Evolutionary conservation across 2,329 filamentous ascomycete species (phyloP).

Genomic region (Colletotrichum liriopes): DNA sequence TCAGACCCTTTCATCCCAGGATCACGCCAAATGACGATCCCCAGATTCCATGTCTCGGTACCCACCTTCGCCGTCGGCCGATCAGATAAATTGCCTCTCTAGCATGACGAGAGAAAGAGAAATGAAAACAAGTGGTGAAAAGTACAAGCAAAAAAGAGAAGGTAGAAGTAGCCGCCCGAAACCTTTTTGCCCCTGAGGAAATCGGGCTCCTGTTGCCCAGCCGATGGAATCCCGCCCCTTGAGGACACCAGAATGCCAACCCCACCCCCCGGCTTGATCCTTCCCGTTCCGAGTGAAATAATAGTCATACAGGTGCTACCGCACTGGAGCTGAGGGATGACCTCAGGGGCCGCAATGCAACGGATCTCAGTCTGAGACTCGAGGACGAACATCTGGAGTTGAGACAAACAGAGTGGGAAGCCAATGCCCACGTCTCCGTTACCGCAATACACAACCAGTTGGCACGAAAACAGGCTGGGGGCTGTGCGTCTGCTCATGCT

Average conservation of each 20-base stretch:
- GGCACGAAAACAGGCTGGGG: not conserved
- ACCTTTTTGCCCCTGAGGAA: not conserved
- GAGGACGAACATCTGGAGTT: not conserved
- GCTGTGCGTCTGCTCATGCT: not conserved
- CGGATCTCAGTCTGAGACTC: not conserved
- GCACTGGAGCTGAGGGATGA: not conserved
- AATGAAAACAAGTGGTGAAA: slow-evolving; percentile 27
- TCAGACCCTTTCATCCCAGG: slow-evolving; percentile 12
- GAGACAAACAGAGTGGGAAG: not conserved
- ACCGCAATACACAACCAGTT: slow-evolving; percentile 15
- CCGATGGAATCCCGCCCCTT: slow-evolving; percentile 3
- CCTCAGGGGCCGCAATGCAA: slow-evolving; percentile 12
- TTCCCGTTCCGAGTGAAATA: slow-evolving; percentile 15
- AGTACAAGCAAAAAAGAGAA: slow-evolving; percentile 34
- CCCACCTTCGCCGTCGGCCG: slow-evolving; percentile 4
- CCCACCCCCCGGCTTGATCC: slow-evolving; percentile 3
- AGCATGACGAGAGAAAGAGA: slow-evolving; percentile 31
- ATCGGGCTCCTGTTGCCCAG: slow-evolving; percentile 3
- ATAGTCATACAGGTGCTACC: slow-evolving; percentile 28
- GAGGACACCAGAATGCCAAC: slow-evolving; percentile 6
- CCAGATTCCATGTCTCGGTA: slow-evolving; percentile 13
- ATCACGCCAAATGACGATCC: slow-evolving; percentile 6
- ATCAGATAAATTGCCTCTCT: slow-evolving; percentile 5
- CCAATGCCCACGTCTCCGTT: slow-evolving; percentile 7
- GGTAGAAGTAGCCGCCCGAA: not conserved